Evolutionary conservation across 2,329 filamentous ascomycete species (phyloP).

Genomic region (Cercospora zeae-maydis): DNA sequence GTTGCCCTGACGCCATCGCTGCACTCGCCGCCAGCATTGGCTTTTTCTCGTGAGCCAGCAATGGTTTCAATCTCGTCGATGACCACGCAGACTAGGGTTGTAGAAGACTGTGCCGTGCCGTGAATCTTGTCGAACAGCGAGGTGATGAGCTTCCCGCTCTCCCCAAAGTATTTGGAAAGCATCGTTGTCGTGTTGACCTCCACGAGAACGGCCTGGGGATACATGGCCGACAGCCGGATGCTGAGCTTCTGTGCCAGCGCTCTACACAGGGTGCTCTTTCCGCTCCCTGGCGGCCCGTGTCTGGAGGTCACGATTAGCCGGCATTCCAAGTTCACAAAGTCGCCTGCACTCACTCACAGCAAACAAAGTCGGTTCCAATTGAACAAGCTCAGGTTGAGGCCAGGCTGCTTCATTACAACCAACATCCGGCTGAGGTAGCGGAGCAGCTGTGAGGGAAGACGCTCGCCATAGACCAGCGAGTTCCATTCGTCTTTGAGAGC

Average conservation of each 20-base stretch:
- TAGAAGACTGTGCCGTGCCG: slow-evolving; percentile 39
- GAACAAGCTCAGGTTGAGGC: slow-evolving; percentile 39
- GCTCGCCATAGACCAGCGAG: slow-evolving; percentile 45
- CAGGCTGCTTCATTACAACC: slow-evolving; percentile 35
- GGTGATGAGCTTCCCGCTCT: slow-evolving; percentile 45
- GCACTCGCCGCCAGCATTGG: slow-evolving; percentile 42
- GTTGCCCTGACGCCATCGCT: slow-evolving; percentile 49
- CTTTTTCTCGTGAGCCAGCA: slow-evolving; percentile 44
- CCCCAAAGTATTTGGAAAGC: slow-evolving; percentile 48
- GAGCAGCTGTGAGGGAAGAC: slow-evolving; percentile 42
- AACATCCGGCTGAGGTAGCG: slow-evolving; percentile 39
- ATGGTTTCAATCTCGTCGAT: slow-evolving; percentile 53
- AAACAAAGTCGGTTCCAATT: slow-evolving; percentile 47
- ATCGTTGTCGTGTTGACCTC: slow-evolving; percentile 47
- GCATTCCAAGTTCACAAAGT: neutral
- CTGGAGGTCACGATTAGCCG: neutral
- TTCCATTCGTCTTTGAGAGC: slow-evolving; percentile 45
- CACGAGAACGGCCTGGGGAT: slow-evolving; percentile 38
- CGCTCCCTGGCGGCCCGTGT: slow-evolving; percentile 44
- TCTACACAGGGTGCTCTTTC: slow-evolving; percentile 45
- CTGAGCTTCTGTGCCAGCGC: slow-evolving; percentile 51
- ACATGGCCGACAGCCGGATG: slow-evolving; percentile 43
- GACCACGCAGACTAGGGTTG: slow-evolving; percentile 44
- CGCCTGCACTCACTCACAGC: slow-evolving; percentile 20
- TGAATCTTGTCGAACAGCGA: slow-evolving; percentile 43